Evolutionary conservation across 495 filamentous ascomycete genomes (phyloP).

Genomic region (Emericellopsis terricola): DNA sequence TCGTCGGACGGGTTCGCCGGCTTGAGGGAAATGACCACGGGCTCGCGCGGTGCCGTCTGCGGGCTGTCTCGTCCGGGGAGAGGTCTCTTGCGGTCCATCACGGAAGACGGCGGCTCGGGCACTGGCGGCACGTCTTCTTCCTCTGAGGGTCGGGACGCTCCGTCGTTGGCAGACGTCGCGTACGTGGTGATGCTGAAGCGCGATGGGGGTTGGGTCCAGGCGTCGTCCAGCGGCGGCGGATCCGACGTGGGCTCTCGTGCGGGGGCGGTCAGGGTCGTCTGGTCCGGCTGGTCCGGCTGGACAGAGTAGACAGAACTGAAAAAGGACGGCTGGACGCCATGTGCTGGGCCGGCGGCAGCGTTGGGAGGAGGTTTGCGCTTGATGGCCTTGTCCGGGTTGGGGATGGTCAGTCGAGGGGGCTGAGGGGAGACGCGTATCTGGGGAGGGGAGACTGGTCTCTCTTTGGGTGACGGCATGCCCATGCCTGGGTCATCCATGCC

Average conservation of each 20-base stretch:
- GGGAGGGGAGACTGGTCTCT: background rate
- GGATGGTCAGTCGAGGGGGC: background rate
- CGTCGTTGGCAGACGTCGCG: conserved; percentile 34
- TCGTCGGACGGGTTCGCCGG: conserved; percentile 3
- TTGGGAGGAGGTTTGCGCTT: conserved; percentile 5
- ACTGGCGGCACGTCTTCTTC: conserved; percentile 21
- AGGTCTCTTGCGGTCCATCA: conserved; percentile 20
- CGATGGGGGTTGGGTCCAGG: conserved; percentile 36
- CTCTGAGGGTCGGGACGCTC: conserved; percentile 37
- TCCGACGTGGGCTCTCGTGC: no score
- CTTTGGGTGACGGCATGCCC: conserved; percentile 10
- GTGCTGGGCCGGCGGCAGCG: background rate
- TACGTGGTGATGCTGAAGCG: conserved; percentile 63
- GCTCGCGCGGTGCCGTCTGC: conserved; percentile 5
- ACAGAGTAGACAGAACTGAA: conserved; percentile 4
- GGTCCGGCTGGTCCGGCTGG: background rate
- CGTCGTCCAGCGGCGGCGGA: no score
- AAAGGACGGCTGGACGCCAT: conserved; percentile 1
- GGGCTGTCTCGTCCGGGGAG: conserved; percentile 3
- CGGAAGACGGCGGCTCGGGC: conserved; percentile 13
- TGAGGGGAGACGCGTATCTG: background rate
- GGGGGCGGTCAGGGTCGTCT: background rate
- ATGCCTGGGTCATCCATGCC: conserved; percentile 10
- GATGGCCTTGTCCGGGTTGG: background rate
- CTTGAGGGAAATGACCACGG: conserved; percentile 6